phyloP scores from a whole-genome alignment of 257 asterid species.

The Misopates orontium region DNA sequence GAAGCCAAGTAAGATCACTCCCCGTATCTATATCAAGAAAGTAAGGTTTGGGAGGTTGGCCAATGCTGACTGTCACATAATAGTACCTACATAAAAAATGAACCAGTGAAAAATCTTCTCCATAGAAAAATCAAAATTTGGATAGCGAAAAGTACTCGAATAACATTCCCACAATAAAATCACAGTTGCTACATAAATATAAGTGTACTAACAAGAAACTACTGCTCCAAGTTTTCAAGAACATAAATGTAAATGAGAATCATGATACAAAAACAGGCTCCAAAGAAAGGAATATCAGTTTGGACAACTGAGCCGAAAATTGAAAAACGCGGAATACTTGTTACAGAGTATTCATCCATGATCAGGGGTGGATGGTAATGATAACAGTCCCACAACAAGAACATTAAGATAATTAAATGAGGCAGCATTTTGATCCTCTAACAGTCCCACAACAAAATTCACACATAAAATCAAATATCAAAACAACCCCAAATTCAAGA shows the following conservation, averaged over 20 bases:
- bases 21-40: constrained; percentile 99
- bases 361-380: background rate
- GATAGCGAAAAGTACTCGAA: background rate
- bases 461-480: background rate
- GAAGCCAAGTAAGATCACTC: constrained; percentile 99
- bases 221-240: too few species aligned
- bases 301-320: background rate
- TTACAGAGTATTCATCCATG: background rate
- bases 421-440: background rate
- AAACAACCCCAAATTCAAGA: background rate
- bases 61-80: constrained; percentile 55
- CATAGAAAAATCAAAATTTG: background rate
- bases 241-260: too few species aligned
- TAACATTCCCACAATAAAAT: background rate
- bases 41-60: constrained; percentile 83
- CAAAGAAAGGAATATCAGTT: background rate
- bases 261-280: background rate
- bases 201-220: too few species aligned
- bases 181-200: background rate
- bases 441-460: background rate
- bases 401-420: too few species aligned
- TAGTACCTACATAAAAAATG: constrained; percentile 52
- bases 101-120: constrained; percentile 1
- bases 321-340: background rate
- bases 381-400: background rate